These are phyloP conservation scores for Escovopsis sp. DNA, from an alignment of 2,329 filamentous ascomycete species.

Conservation along the genomic window DNA sequence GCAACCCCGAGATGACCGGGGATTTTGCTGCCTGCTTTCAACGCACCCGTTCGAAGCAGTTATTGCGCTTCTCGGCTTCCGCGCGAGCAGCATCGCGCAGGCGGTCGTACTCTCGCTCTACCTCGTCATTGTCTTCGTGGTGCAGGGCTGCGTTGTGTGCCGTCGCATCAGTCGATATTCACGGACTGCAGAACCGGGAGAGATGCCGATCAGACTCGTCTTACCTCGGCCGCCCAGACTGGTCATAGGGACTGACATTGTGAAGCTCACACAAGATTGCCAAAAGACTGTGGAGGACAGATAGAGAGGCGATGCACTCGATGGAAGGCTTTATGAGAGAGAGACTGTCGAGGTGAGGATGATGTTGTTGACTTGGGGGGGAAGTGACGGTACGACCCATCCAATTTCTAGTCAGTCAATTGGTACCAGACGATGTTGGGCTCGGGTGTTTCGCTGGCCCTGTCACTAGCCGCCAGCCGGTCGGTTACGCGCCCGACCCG, in stretches of 20 bases:
- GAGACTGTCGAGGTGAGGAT: not conserved
- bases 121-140: constrained; percentile 48
- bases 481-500: constrained; percentile 4
- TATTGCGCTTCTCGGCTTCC: constrained; percentile 64
- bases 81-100: constrained; percentile 69
- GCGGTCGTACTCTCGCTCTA: constrained; percentile 83
- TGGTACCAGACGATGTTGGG: not conserved
- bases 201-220: not conserved
- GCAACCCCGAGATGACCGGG: not conserved
- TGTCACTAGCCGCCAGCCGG: not conserved
- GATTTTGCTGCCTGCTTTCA: not conserved
- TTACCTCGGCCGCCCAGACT: constrained; percentile 16
- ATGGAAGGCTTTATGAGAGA: not conserved
- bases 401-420: not conserved
- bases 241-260: constrained; percentile 24
- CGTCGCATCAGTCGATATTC: constrained; percentile 2
- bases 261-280: not conserved
- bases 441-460: constrained; percentile 3
- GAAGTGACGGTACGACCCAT: not conserved
- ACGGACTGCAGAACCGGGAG: not conserved
- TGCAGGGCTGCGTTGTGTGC: constrained; percentile 48
- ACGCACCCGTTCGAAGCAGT: constrained; percentile 59
- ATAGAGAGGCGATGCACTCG: not conserved
- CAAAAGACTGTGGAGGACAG: not conserved
- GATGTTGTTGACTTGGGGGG: not conserved